Conservation (phyloP, 2,329 filamentous ascomycete species). For the Neonectria magnoliae region DNA sequence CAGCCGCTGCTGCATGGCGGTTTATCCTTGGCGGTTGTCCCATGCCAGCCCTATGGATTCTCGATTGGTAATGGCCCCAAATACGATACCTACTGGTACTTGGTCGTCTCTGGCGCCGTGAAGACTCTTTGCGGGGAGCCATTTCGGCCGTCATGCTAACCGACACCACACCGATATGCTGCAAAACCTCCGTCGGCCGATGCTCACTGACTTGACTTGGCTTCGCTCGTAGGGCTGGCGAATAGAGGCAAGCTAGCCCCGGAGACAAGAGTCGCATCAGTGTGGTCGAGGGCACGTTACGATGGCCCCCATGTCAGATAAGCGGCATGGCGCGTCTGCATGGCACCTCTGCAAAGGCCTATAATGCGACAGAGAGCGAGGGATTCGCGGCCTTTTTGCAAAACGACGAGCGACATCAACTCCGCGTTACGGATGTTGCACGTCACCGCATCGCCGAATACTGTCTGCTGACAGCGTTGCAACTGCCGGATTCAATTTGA, state of each 20-base stretch:
- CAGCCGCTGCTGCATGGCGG: not conserved
- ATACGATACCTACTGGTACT: too few species aligned
- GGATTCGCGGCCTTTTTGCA: not conserved
- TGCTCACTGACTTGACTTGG: constrained; percentile 10
- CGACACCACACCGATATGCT: not conserved
- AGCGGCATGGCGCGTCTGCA: constrained; percentile 11
- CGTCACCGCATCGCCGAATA: not conserved
- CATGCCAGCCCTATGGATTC: not conserved
- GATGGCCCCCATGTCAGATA: constrained; percentile 9
- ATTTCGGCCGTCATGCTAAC: not conserved
- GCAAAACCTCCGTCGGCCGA: not conserved
- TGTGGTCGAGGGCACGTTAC: not conserved
- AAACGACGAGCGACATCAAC: not conserved
- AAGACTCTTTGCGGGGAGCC: not conserved
- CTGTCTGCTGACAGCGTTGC: not conserved
- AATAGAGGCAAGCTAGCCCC: constrained; percentile 1
- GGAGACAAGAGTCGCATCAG: not conserved
- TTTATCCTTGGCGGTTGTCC: not conserved
- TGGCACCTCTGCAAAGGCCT: not conserved
- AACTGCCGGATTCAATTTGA: not conserved
- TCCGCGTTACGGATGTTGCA: not conserved
- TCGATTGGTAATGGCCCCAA: not conserved
- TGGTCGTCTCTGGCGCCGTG: too few species aligned
- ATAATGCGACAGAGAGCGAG: not conserved
- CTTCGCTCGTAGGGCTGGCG: constrained; percentile 20